These are phyloP conservation scores for Clonostachys sp. DNA, from an alignment of 2,329 filamentous ascomycete species.

Conservation along the genomic window DNA sequence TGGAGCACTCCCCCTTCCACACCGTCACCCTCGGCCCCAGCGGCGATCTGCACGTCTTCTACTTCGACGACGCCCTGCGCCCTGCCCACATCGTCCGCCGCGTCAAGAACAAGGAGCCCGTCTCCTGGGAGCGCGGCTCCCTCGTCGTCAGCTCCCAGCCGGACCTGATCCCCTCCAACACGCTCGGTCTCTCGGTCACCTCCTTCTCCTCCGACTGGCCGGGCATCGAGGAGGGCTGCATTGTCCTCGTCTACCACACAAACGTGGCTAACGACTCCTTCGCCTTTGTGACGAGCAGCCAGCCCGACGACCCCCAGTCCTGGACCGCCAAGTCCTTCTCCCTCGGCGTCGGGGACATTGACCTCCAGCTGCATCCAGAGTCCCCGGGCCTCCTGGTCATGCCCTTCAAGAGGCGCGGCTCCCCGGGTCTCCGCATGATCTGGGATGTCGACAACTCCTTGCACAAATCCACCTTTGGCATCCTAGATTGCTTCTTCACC, in stretches of 20 bases:
- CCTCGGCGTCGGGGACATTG: not conserved
- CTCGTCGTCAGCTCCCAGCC: not conserved
- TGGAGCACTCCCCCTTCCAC: not conserved
- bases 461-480: not conserved
- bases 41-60: not conserved
- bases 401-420: not conserved
- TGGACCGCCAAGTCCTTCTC: not conserved
- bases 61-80: slow-evolving; percentile 1
- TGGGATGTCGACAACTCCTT: not conserved
- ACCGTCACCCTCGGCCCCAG: not conserved
- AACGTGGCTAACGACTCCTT: not conserved
- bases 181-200: not conserved
- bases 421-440: not conserved
- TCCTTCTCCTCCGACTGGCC: not conserved
- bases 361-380: not conserved
- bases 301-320: not conserved
- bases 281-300: not conserved
- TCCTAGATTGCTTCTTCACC: not conserved
- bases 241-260: not conserved
- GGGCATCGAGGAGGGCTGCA: not conserved
- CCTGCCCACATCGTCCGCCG: slow-evolving; percentile 1
- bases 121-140: not conserved
- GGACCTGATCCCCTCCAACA: not conserved
- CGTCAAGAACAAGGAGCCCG: not conserved
- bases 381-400: not conserved